These are phyloP conservation scores for Leccinum arenicola DNA, from an alignment of 768 basidiomycete genomes.

Conservation along the genomic window DNA sequence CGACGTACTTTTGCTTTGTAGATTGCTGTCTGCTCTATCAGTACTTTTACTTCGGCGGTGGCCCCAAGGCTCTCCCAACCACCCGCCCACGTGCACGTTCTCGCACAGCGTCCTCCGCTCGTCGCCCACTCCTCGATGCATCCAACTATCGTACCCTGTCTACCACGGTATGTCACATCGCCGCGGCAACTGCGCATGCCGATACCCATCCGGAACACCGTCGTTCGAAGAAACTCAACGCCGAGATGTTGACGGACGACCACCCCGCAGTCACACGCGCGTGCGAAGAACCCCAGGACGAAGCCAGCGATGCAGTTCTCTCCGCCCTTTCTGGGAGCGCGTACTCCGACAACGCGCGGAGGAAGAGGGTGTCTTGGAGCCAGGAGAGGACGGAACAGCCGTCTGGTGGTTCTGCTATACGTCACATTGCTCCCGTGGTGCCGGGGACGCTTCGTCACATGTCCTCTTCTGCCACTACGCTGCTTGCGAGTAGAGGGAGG, in stretches of 20 bases:
- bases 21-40: conserved; percentile 76
- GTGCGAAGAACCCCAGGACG: conserved; percentile 33
- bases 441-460: conserved; percentile 33
- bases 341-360: conserved; percentile 64
- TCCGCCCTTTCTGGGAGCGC: conserved; percentile 70
- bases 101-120: conserved; percentile 41
- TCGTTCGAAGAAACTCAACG: conserved; percentile 27
- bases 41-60: conserved; percentile 71
- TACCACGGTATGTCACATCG: conserved; percentile 67
- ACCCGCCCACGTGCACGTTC: conserved; percentile 39
- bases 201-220: conserved; percentile 43
- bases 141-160: conserved; percentile 70
- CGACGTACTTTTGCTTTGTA: conserved; percentile 84
- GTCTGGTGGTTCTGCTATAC: conserved; percentile 41
- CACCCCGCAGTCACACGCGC: conserved; percentile 11
- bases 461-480: conserved; percentile 13
- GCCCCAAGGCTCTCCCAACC: conserved; percentile 33
- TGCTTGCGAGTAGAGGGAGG: conserved; percentile 41
- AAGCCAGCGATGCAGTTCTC: conserved; percentile 50
- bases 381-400: conserved; percentile 57
- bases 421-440: conserved; percentile 33
- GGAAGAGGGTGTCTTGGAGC: conserved; percentile 68
- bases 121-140: conserved; percentile 51
- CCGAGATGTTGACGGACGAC: conserved; percentile 23
- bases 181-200: conserved; percentile 63